A percentile compares a stretch with the other conserved stretches of the same genome.
Conservation (phyloP, 805 yeast species). For the Danielia oregonensis region DNA sequence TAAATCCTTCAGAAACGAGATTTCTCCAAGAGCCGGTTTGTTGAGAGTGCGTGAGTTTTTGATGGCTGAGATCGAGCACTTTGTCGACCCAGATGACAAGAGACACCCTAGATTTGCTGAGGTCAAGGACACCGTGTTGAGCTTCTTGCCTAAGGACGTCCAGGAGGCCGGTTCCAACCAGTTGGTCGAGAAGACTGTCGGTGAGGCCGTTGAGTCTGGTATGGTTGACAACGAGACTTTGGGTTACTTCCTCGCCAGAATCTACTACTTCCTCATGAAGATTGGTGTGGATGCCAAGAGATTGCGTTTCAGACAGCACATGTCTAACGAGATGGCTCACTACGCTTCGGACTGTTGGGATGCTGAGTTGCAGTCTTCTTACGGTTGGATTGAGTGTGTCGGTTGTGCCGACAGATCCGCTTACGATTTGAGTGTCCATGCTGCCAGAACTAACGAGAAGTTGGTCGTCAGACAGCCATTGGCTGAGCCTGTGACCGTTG, state of each 20-base stretch:
- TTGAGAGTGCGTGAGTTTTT: slow-evolving; percentile 97
- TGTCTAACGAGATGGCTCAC: slow-evolving; percentile 99
- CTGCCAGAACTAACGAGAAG: slow-evolving; percentile 93
- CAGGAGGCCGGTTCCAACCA: slow-evolving; percentile 84
- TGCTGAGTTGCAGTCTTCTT: slow-evolving; percentile 91
- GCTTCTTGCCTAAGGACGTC: slow-evolving; percentile 79
- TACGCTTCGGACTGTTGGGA: slow-evolving; percentile 99
- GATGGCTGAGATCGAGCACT: slow-evolving; percentile 99
- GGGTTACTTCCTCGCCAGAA: slow-evolving; percentile 95
- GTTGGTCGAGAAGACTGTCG: slow-evolving; percentile 62
- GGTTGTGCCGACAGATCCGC: slow-evolving; percentile 99
- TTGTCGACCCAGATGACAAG: slow-evolving; percentile 90
- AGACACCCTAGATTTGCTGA: slow-evolving; percentile 75
- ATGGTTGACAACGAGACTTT: slow-evolving; percentile 96
- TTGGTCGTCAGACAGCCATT: slow-evolving; percentile 90
- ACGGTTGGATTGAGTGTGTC: slow-evolving; percentile 99
- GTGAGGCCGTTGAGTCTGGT: slow-evolving; percentile 84
- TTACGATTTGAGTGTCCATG: slow-evolving; percentile 91
- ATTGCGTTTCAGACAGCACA: slow-evolving; percentile 96
- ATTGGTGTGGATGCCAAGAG: slow-evolving; percentile 86
- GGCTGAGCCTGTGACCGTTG: slow-evolving; percentile 78
- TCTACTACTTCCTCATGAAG: slow-evolving; percentile 74
- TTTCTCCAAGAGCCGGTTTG: slow-evolving; percentile 96
- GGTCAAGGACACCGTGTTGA: slow-evolving; percentile 67
- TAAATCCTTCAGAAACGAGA: slow-evolving; percentile 97